phyloP scores from a whole-genome alignment of 2,329 filamentous ascomycete species.

The Pseudogymnoascus sp. region DNA sequence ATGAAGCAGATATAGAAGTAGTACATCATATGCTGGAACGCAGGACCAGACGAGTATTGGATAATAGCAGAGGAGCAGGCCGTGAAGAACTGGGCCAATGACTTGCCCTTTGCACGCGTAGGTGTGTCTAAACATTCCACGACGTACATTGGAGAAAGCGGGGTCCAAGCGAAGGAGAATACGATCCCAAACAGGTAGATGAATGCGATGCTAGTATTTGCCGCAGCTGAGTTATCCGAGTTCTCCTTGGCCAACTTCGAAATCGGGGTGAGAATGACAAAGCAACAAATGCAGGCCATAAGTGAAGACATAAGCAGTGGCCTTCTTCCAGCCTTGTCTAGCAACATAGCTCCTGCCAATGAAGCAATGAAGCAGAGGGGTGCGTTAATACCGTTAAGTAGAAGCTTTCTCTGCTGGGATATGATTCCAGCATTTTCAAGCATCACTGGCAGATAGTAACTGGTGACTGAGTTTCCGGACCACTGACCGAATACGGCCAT shows the following conservation, averaged over 20 bases:
- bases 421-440: conserved; percentile 21
- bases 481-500: conserved; percentile 28
- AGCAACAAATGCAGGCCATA: conserved; percentile 40
- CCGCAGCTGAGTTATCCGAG: conserved; percentile 31
- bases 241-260: conserved; percentile 34
- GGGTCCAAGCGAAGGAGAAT: too few relatives aligned
- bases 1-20: conserved; percentile 18
- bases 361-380: conserved; percentile 32
- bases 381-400: conserved; percentile 35
- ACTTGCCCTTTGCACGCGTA: conserved; percentile 19
- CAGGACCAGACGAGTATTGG: background rate
- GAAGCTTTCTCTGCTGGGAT: conserved; percentile 34
- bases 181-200: too few relatives aligned
- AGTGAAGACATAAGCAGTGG: conserved; percentile 41
- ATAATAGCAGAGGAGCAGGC: background rate
- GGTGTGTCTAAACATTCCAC: conserved; percentile 33
- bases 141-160: too few relatives aligned
- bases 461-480: conserved; percentile 29
- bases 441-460: conserved; percentile 24
- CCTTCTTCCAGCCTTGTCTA: conserved; percentile 25
- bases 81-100: background rate
- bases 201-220: too few relatives aligned
- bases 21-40: conserved; percentile 15
- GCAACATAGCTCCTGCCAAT: conserved; percentile 18
- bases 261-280: conserved; percentile 43